Base-by-base conservation (phyloP, 345 rosid species). In the Iberis pinnata region DNA sequence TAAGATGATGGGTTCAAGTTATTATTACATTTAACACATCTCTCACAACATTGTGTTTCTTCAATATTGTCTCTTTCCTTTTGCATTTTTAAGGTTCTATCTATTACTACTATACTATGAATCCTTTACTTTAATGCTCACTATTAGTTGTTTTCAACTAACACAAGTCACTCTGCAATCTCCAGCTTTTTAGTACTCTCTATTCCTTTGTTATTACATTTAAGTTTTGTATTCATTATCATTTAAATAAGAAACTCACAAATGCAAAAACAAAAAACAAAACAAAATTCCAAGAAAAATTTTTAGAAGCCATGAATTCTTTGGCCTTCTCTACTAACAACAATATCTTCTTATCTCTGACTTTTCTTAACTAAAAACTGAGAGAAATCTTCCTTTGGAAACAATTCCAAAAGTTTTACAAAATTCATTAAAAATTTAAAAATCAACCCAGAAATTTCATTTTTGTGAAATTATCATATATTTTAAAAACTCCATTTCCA, bases 401-500 rank as follows among this genome's bases (percentile, higher is more conserved):
- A 46, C 37, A 54, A 37, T 45, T 53, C 71, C 66, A 60, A 67
- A 45, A 67, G 56, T 59, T 45, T 13, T 15, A 58, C 59, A 65
- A 65, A 51, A 22, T 22, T 22, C 56, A 29, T 29, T 6, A 4
- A 29, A 29, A 29, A 29, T 19, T 8, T 0, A 43, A 12, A 18
- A 7, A n/a, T 24, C 1, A 2, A 32, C 53, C 33, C 31, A 16
- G 36, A 50, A 56, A 40, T 64, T 47, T 9, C 32, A 54, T 17
- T n/a, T n/a, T 35, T n/a, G 32, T 33, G 46, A 57, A 57, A 49
- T 49, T 2, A 18, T 13, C 3, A 49, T 26, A 27, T 1, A 2
- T 12, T 0, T 14, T 43, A 65, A 17, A 67, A 41, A 47, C 72
- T 85, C 81, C 76, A 88, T 63, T 76, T 85, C 99, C 99, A 92